Evolutionary conservation across 129 eudicot species (phyloP).

Genomic region (Pseudognaphalium luteoalbum): DNA sequence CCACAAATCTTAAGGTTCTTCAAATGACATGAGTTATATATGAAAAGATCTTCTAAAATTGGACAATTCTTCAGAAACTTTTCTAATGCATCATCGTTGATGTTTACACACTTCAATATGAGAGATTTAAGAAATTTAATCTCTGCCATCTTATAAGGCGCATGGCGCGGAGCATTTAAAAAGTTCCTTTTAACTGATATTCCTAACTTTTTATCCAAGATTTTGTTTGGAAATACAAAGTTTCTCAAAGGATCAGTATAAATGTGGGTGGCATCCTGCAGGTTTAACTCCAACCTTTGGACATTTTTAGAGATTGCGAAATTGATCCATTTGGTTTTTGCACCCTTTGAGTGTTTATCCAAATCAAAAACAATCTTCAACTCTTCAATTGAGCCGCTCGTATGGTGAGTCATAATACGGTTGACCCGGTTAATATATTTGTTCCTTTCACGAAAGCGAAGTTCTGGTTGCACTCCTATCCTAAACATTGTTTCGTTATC

Average conservation of each 20-base stretch:
- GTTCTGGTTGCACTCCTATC: conserved; percentile 27
- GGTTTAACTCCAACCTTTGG: conserved; percentile 43
- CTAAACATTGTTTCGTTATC: conserved; percentile 17
- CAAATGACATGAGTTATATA: conserved; percentile 33
- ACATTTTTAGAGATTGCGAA: conserved; percentile 43
- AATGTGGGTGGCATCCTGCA: conserved; percentile 27
- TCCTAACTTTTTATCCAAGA: conserved; percentile 11
- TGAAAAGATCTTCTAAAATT: conserved; percentile 25
- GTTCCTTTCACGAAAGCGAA: conserved; percentile 1
- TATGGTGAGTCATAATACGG: conserved; percentile 30
- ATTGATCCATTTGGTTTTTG: conserved; percentile 40
- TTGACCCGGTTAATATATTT: conserved; percentile 45
- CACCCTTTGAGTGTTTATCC: conserved; percentile 21
- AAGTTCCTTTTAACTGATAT: neutral
- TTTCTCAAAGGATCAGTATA: conserved; percentile 17
- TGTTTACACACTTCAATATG: conserved; percentile 41
- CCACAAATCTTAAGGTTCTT: conserved; percentile 35
- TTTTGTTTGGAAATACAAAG: conserved; percentile 35
- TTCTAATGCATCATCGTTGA: conserved; percentile 41
- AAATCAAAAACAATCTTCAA: conserved; percentile 36
- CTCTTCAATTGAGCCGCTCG: conserved; percentile 22
- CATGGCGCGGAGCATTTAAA: neutral
- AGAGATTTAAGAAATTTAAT: conserved; percentile 37
- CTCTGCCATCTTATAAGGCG: neutral
- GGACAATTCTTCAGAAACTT: conserved; percentile 29